Conservation (phyloP, 805 yeast genomes). For the Metschnikowia dekortorum region DNA sequence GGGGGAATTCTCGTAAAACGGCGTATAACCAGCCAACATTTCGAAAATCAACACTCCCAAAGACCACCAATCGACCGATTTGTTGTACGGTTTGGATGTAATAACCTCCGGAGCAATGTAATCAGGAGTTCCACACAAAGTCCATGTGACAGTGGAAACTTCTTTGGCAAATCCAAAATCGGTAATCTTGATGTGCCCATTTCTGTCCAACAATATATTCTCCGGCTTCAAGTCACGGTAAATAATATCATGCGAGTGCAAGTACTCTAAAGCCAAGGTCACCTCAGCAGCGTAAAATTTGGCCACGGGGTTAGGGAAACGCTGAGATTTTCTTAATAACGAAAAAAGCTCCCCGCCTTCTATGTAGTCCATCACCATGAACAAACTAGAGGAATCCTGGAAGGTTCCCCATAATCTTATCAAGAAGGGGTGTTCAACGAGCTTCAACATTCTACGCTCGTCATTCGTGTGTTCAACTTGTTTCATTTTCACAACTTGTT, state of each 20-base stretch:
- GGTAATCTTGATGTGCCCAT: conserved; percentile 57
- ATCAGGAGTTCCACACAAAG: conserved; percentile 62
- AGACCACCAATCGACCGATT: conserved; percentile 65
- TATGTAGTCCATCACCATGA: conserved; percentile 63
- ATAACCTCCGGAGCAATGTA: conserved; percentile 66
- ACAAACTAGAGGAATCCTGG: conserved; percentile 52
- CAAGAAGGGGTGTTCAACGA: conserved; percentile 57
- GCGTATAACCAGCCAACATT: conserved; percentile 60
- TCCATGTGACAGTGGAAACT: conserved; percentile 55
- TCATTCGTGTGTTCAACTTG: conserved; percentile 64
- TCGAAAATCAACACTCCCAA: conserved; percentile 57
- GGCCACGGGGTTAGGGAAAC: conserved; percentile 61
- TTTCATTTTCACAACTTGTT: conserved; percentile 55
- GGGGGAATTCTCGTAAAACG: conserved; percentile 59
- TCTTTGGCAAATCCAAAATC: conserved; percentile 65
- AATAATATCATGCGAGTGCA: conserved; percentile 55
- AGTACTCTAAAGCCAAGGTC: conserved; percentile 52
- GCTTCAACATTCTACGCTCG: conserved; percentile 54
- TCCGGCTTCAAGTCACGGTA: conserved; percentile 62
- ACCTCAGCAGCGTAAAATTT: conserved; percentile 64
- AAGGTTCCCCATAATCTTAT: conserved; percentile 67
- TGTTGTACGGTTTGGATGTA: conserved; percentile 58
- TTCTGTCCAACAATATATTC: conserved; percentile 52
- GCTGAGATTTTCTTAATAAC: conserved; percentile 50
- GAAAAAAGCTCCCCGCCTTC: conserved; percentile 62